These are phyloP conservation scores for Neoconidiobolus thromboides DNA, from an alignment of 371 early-diverging fungal species.

Conservation along the genomic window DNA sequence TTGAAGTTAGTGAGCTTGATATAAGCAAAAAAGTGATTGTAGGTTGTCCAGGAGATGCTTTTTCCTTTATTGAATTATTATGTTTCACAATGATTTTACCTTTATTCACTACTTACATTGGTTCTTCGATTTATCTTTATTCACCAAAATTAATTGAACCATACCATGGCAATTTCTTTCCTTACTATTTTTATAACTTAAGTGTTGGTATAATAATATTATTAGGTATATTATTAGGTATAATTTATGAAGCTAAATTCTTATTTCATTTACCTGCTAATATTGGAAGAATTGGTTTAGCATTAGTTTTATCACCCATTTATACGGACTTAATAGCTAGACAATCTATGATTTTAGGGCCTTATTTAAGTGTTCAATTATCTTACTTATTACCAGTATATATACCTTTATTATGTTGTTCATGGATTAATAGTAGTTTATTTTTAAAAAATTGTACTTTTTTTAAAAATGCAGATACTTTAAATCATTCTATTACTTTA, in stretches of 20 bases:
- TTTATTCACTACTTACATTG: background rate
- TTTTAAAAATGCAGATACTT: conserved; percentile 2
- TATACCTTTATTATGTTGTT: background rate
- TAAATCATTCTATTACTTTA: background rate
- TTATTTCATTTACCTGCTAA: background rate
- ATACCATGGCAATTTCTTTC: conserved; percentile 1
- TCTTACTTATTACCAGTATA: background rate
- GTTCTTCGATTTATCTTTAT: background rate
- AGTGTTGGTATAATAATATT: background rate
- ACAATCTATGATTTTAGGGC: background rate
- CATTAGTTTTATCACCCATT: background rate
- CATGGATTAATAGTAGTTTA: conserved; percentile 1
- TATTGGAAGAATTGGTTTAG: background rate
- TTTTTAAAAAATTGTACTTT: background rate
- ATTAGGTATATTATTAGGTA: background rate
- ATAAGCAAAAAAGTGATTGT: too few relatives aligned
- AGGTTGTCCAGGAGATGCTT: background rate
- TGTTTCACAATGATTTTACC: conserved; percentile 1
- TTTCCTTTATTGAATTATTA: conserved; percentile 4
- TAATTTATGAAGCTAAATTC: background rate
- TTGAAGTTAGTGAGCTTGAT: too few relatives aligned
- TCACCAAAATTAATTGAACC: conserved; percentile 2
- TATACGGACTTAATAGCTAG: background rate
- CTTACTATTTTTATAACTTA: background rate
- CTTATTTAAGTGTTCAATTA: background rate